Evolutionary conservation across 2,329 filamentous ascomycete genomes (phyloP), one percentile per base, ranked within the genome.

Genomic region (Penicillium sumatraense): DNA sequence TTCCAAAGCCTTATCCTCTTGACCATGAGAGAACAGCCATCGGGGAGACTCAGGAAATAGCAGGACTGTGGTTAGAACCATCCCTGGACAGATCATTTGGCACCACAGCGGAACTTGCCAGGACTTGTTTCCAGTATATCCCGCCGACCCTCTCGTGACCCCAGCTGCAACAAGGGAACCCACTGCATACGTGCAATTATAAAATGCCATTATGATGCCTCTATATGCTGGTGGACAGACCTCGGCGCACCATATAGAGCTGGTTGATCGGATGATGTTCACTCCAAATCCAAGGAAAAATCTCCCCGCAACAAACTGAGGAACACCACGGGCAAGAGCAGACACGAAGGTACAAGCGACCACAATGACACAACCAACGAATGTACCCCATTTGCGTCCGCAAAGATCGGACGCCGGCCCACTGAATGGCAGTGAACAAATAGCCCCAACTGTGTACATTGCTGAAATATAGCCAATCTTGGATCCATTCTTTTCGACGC

Each of bases 91-190:
- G 1, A 76, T 75, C 45, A 78, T 75, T 67, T 84, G 82, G 10
- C 83, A 69, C 65, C 84, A 76, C 8, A 85, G 78, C 0, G 86
- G 86, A n/a, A 85, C 78, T 16, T 83, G 74, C 86, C 86, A 89
- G 0, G 83, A 80, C 51, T 67, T 69, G 14, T 76, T 77, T 0
- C 80, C 75, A 3, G 21, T 21, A n/a, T 57, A 57, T 2, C 33
- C 41, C 3, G 33, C 50, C 1, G 40, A 57, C 26, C 50, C 54
- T 36, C 54, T 20, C 2, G 47, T 47, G 9, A 57, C 50, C 3
- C 46, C 54, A 13, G 54, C 50, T 6, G 76, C 64, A 18, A 71
- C 61, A 10, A 40, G 42, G 3, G 60, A 69, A 35, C 77, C 77
- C 7, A 76, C 71, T 33, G 75, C 78, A 69, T 72, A 75, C 23